Conservation (phyloP, 805 yeast species). For the Komagataella kurtzmanii region DNA sequence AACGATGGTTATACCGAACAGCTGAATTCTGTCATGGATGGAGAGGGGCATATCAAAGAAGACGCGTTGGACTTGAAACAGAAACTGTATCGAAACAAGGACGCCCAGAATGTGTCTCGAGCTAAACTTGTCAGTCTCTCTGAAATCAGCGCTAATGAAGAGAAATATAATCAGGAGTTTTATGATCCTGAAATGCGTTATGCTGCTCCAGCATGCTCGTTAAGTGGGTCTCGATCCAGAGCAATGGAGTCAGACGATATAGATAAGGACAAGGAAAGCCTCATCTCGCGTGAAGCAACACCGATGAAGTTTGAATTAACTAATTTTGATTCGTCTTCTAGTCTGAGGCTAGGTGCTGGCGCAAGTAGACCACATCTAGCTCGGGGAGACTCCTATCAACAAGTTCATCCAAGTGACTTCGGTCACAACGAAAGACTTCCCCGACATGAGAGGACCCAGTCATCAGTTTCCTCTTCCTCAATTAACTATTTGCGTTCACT, state of each 20-base stretch:
- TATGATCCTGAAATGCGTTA: background rate
- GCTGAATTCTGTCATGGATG: constrained; percentile 37
- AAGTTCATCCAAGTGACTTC: constrained; percentile 27
- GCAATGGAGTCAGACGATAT: background rate
- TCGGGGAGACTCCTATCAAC: constrained; percentile 65
- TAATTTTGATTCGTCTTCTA: background rate
- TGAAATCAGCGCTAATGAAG: background rate
- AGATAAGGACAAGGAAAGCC: background rate
- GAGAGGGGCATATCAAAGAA: constrained; percentile 37
- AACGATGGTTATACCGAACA: constrained; percentile 47
- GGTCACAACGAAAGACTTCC: constrained; percentile 26
- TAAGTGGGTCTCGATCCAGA: background rate
- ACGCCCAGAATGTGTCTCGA: background rate
- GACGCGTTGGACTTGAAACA: constrained; percentile 22
- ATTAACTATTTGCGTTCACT: constrained; percentile 49
- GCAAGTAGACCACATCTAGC: constrained; percentile 46
- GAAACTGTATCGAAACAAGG: constrained; percentile 1
- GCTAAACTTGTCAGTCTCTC: background rate
- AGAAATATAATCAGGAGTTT: background rate
- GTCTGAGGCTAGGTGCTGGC: constrained; percentile 4
- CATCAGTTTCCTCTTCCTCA: constrained; percentile 19
- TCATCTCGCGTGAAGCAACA: background rate
- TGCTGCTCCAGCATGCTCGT: background rate
- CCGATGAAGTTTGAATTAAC: background rate
- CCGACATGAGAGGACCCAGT: constrained; percentile 19